Evolutionary conservation across 2,329 filamentous ascomycete species (phyloP), one percentile per base, ranked within the genome.

Genomic region (Hypocreales sp.): DNA sequence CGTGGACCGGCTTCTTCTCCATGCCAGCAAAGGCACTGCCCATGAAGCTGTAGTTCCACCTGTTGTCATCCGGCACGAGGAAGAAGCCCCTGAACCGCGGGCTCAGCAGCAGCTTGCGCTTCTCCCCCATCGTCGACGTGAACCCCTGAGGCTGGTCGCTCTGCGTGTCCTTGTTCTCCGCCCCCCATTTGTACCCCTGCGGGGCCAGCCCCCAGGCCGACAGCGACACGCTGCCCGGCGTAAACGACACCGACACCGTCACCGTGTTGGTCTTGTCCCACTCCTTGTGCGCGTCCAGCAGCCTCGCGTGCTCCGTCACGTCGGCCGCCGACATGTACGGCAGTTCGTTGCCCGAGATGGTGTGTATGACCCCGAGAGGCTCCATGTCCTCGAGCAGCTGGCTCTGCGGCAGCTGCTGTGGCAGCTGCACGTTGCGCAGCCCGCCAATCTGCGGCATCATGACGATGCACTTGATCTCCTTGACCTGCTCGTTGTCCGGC

Each of bases 31-130:
- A 98, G 1, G 75, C 74, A 38, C 76, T 83, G 30, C 90, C 90
- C 75, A 95, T 83, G 64, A 98, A 98, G 52, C 80, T 90, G 61
- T 94, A 98, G 56, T 98, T 98, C 90, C 90, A 98, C 34, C 79
- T 67, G 35, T 75, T 76, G 29, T 78, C 77, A 46, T 94, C 86
- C 0, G 90, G 90, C 14, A 95, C 84, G 30, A 98, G 60, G 72
- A 98, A 98, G 61, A 86, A 95, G 16, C 90, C 92, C 40, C 80
- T 73, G 50, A 94, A 93, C 51, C 86, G 81, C 42, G 94, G 87
- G 38, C 81, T 92, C 28, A 98, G 69, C 16, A 98, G 60, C 30
- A 98, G 61, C 59, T 98, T 92, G 41, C 83, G 84, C 61, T 95
- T 95, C 55, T 92, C 80, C 28, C 90, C 90, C 71, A 95, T 92